phyloP scores from a whole-genome alignment of 768 basidiomycete genomes.

The Phylloporus rhodoxanthus region DNA sequence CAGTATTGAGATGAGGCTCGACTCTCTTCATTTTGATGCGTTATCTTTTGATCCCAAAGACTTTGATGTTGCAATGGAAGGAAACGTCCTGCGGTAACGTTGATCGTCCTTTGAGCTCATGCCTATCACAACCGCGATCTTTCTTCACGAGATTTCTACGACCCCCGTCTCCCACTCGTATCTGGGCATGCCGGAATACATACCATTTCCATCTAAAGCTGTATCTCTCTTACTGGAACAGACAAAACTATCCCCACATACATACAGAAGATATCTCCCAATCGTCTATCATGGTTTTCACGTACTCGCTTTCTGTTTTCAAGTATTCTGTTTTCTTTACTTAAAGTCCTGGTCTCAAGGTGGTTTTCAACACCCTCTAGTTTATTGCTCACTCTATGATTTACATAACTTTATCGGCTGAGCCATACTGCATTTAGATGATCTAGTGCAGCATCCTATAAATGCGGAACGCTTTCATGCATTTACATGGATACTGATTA shows the following conservation, averaged over 20 bases:
- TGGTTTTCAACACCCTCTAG: slow-evolving; percentile 4
- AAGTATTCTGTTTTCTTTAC: slow-evolving; percentile 11
- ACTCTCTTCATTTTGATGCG: slow-evolving; percentile 69
- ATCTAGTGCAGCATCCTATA: background rate
- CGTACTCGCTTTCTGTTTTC: slow-evolving; percentile 8
- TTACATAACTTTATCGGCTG: slow-evolving; percentile 12
- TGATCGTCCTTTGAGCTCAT: no score
- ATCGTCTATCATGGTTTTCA: slow-evolving; percentile 9
- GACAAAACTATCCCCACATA: slow-evolving; percentile 1
- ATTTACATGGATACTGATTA: no score
- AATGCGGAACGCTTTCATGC: no score
- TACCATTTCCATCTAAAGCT: background rate
- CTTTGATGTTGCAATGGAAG: slow-evolving; percentile 34
- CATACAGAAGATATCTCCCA: slow-evolving; percentile 10
- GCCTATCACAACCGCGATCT: background rate
- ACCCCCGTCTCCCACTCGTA: slow-evolving; percentile 2
- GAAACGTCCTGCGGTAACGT: slow-evolving; percentile 11
- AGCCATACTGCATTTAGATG: slow-evolving; percentile 6
- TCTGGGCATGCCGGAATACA: slow-evolving; percentile 1
- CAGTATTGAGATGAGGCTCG: slow-evolving; percentile 61
- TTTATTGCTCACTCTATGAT: background rate
- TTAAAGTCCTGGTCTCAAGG: slow-evolving; percentile 3
- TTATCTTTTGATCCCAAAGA: slow-evolving; percentile 61
- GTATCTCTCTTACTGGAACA: background rate
- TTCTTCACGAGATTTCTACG: slow-evolving; percentile 6